Evolutionary conservation across 2,329 filamentous ascomycete species (phyloP), one percentile per base, ranked within the genome.

Genomic region (Cylindrodendrum hubeiense): DNA sequence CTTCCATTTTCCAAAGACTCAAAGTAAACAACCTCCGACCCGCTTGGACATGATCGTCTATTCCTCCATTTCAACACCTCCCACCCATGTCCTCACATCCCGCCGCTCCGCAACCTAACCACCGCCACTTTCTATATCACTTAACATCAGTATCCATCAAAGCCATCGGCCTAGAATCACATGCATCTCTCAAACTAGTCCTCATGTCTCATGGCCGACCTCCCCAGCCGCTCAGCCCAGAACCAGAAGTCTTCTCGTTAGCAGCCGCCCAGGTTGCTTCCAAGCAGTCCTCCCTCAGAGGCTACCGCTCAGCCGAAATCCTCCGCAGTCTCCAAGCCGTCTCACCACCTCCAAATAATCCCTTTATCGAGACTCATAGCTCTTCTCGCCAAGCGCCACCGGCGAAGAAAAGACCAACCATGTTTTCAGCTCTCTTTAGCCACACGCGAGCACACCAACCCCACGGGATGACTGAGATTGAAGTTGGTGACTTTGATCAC

Each of bases 401-500:
- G 7, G 46, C 21, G 34, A 51, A 39, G n/a, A 28, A 43, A 24
- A 24, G 21, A 24, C 3, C 17, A 12, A 61, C 37, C 12, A 75
- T 76, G 73, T 71, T 74, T 64, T 66, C 69, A 24, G 56, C 62
- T 9, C 66, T 74, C 33, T 73, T 74, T 62, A 64, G 58, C 26
- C 67, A 76, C 37, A 68, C 67, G n/a, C 54, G 68, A 43, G 70
- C 67, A 57, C 66, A 67, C 28, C 63, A 70, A 52, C 67, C 68
- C 49, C 44, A 60, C 17, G 63, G 64, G 28, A 60, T 66, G 43
- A 52, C 54, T 5, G 60, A 70, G 33, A 70, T 72, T 62, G 70
- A 71, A 13, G 34, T 53, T 34, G 71, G 71, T n/a, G 73, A 74
- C 51, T 78, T 81, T 53, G 76, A 80, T 60, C 65, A 70, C 21